Evolutionary conservation across 345 rosid genomes (phyloP), one percentile per base, ranked within the genome.

Genomic region (Eutrema heterophyllum): DNA sequence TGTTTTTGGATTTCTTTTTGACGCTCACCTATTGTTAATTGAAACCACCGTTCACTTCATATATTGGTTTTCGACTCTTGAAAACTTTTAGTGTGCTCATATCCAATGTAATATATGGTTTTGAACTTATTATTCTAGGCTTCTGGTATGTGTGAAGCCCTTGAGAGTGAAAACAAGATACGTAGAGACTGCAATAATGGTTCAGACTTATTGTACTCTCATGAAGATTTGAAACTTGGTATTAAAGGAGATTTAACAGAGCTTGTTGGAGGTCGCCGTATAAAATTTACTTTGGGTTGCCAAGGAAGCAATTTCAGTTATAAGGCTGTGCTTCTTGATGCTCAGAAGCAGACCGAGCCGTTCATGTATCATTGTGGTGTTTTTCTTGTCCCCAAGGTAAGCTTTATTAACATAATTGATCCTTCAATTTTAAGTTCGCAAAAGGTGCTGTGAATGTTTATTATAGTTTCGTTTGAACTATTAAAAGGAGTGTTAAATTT

Each of bases 371-470:
- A 86, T 61, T 91, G 88, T 78, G 97, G 90, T 13, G 87, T 91
- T 71, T 89, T 94, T 74, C 86, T 94, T 67, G 97, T 94, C 72
- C 97, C 98, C 9, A 94, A 89, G 96, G 98, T 93, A 74, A 53
- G 68, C 32, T 53, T 59, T 53, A 21, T 68, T 38, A 29, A 32
- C 56, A 4, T 54, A 51, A 40, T 10, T 15, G 48, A 9, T 70
- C 40, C 45, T 13, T 18, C 8, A 52, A 6, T 0, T 16, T 24
- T 32, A 12, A 53, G 24, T 33, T 65, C 5, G 4, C 5, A 2
- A 13, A 21, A 49, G 41, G 5, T 50, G 16, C 6, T 40, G 27
- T 30, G 55, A 7, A 27, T 51, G 10, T 52, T 13, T 43, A 49
- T 9, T 52, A 7, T 21, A 13, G 7, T 39, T 48, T 58, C 39